These are phyloP conservation scores for Aspergillus tubingensis DNA, from an alignment of 2,329 filamentous ascomycete genomes.

Conservation along the genomic window DNA sequence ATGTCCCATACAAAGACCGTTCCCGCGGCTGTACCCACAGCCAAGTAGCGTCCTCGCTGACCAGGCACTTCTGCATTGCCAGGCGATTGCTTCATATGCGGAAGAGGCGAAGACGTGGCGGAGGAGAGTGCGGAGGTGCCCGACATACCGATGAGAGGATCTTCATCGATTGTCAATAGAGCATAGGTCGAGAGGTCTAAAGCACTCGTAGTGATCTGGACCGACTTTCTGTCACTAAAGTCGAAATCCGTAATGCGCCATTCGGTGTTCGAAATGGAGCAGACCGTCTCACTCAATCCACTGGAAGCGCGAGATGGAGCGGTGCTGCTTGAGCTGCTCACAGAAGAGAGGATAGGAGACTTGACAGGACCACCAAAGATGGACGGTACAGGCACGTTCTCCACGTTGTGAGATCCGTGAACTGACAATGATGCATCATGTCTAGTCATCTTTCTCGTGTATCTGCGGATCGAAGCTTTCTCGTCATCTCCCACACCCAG, in stretches of 20 bases:
- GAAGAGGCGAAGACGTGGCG: conserved; percentile 56
- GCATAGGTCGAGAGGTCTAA: conserved; percentile 76
- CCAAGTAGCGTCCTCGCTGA: conserved; percentile 76
- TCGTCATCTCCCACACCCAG: conserved; percentile 67
- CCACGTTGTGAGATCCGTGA: conserved; percentile 2
- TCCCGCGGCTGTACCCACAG: conserved; percentile 76
- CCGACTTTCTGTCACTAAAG: conserved; percentile 60
- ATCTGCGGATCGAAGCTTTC: conserved; percentile 57
- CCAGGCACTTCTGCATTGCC: conserved; percentile 71
- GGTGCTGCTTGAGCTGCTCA: conserved; percentile 20
- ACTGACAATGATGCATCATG: conserved; percentile 24
- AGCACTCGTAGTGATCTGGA: conserved; percentile 68
- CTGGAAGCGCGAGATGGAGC: conserved; percentile 38
- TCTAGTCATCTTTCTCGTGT: conserved; percentile 55
- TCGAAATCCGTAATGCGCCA: conserved; percentile 67
- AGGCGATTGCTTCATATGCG: conserved; percentile 46
- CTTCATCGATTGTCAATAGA: conserved; percentile 71
- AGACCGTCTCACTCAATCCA: conserved; percentile 33
- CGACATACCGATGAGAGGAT: conserved; percentile 67
- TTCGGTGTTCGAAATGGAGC: conserved; percentile 54
- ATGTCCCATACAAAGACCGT: conserved; percentile 83
- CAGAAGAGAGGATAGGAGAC: conserved; percentile 22
- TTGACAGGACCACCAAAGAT: conserved; percentile 53
- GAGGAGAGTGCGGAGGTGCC: conserved; percentile 57
- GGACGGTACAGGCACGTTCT: conserved; percentile 39